Percentiles rank a stretch among this genome's conserved stretches.
Conservation (phyloP, 2,329 filamentous ascomycete species). For the Lecanoromycetidae sp. region DNA sequence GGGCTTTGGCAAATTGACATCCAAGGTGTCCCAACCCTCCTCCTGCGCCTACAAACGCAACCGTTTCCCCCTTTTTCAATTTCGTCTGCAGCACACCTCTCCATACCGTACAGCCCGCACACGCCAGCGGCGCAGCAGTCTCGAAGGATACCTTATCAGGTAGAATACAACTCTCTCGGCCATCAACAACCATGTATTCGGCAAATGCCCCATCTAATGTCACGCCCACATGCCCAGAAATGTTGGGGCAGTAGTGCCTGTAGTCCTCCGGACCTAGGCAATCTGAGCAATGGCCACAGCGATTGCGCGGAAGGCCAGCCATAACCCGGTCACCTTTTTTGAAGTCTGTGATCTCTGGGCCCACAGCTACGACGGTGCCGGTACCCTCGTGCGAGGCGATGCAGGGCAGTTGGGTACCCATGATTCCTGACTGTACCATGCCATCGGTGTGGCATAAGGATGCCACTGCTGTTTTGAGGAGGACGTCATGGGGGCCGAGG, state of each 20-base stretch:
- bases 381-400: constrained; percentile 47
- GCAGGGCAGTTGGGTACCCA: constrained; percentile 38
- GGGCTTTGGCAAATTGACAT: constrained; percentile 21
- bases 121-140: constrained; percentile 45
- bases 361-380: constrained; percentile 41
- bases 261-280: constrained; percentile 40
- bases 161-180: constrained; percentile 34
- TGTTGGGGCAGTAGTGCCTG: constrained; percentile 41
- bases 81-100: constrained; percentile 34
- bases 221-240: constrained; percentile 39
- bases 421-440: constrained; percentile 42
- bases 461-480: constrained; percentile 48
- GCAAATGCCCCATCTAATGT: constrained; percentile 44
- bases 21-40: constrained; percentile 26
- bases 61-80: constrained; percentile 24
- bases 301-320: constrained; percentile 41
- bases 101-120: constrained; percentile 43
- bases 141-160: constrained; percentile 39
- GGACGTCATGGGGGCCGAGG: constrained; percentile 42
- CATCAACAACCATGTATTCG: constrained; percentile 43
- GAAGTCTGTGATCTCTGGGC: constrained; percentile 33
- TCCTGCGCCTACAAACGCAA: constrained; percentile 25
- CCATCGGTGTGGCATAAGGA: constrained; percentile 52
- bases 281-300: constrained; percentile 42
- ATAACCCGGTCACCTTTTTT: constrained; percentile 44